Percentiles rank a stretch among this genome's conserved stretches.
Conservation (phyloP, 768 basidiomycete species). For the Lepiota venenata region DNA sequence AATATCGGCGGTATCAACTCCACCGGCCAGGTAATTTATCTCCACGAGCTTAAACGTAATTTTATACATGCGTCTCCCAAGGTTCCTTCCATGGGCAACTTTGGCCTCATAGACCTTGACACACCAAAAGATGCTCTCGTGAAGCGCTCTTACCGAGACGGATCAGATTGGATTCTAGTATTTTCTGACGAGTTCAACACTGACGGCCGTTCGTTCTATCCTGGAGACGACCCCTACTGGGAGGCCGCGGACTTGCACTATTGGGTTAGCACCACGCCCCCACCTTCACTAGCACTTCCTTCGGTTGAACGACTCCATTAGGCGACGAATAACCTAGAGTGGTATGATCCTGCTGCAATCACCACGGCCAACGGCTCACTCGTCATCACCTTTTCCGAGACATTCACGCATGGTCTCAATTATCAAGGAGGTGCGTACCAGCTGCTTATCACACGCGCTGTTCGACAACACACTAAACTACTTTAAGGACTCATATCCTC, state of each 20-base stretch:
- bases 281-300: neutral
- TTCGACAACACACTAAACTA: constrained; percentile 19
- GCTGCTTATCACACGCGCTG: neutral
- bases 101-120: constrained; percentile 55
- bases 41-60: neutral
- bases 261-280: constrained; percentile 44
- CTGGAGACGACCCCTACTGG: constrained; percentile 85
- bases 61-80: constrained; percentile 23
- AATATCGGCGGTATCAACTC: constrained; percentile 60
- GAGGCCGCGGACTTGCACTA: constrained; percentile 78
- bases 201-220: constrained; percentile 74
- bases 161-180: constrained; percentile 52
- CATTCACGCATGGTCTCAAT: constrained; percentile 55
- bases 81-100: constrained; percentile 62
- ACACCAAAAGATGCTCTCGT: constrained; percentile 56
- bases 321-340: constrained; percentile 73
- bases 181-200: constrained; percentile 83
- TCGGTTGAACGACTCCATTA: constrained; percentile 21
- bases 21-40: constrained; percentile 52
- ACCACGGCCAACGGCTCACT: constrained; percentile 70
- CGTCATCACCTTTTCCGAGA: constrained; percentile 62
- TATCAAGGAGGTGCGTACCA: constrained; percentile 55
- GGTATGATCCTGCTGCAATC: constrained; percentile 81
- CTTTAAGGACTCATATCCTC: constrained; percentile 38
- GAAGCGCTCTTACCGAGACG: constrained; percentile 55